Base-by-base conservation (phyloP, 306 rosid genomes). In the Pyrus pyrifolia region DNA sequence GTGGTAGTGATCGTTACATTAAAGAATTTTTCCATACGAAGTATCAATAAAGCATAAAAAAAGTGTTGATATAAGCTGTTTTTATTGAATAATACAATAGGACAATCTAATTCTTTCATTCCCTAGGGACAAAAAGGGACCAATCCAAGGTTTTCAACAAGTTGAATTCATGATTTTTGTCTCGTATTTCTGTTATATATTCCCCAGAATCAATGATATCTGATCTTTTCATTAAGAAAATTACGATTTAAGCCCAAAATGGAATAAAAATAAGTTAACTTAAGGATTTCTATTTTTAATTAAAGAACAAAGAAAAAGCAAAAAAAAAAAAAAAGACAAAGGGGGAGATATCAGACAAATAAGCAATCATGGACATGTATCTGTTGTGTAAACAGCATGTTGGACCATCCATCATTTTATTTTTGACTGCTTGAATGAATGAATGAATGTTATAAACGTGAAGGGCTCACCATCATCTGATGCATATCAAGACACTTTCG, bases 361-460 rank as follows among this genome's bases (percentile, higher is more conserved):
- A 72, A 75, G 78, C 76, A 86, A 87, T 89, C 79, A 90, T 90
- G 85, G 86, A 66, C 83, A 78, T 81, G 59, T 75, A 84, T 87
- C 65, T 79, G 87, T 49, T 85, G 81, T 81, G 86, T 79, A 82
- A 76, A 82, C 90, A 88, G 84, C 80, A 87, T 91, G 84, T 76
- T 80, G 85, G 88, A 83, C 81, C 85, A 82, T 87, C 84, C 89
- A 90, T 90, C 82, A 90, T 85, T 44, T 84, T 76, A 62, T 73
- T 81, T 84, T 87, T 85, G 90, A 86, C 93, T 89, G 90, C 83
- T 81, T 79, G 67, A 70, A 45, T 55, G 64, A 79, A 80, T 79
- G 63, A 70, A 42, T 64, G 62, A 75, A 78, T 88, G 89, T 81
- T 77, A 90, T 83, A 89, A 83, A 93, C 96, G 98, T 93, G 98